Conservation (phyloP, 371 early-diverging fungal genomes). For the Actinomortierella wolfii region DNA sequence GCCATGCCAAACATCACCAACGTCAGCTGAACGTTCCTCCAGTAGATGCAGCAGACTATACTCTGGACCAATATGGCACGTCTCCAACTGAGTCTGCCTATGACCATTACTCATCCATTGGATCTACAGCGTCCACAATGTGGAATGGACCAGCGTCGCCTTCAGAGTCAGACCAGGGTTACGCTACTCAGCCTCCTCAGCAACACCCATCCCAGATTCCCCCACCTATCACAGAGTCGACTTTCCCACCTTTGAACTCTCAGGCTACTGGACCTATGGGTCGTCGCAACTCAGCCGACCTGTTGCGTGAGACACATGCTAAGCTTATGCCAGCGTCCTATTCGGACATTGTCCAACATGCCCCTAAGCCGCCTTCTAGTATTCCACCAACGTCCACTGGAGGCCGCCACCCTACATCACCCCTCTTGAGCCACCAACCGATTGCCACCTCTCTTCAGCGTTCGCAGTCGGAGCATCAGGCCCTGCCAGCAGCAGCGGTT, state of each 20-base stretch:
- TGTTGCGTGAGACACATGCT: neutral
- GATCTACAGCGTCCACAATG: constrained; percentile 22
- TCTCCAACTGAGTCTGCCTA: constrained; percentile 33
- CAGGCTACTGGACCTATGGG: too few species aligned
- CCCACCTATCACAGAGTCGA: constrained; percentile 31
- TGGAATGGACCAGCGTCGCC: constrained; percentile 31
- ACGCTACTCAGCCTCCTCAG: constrained; percentile 32
- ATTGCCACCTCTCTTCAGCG: too few species aligned
- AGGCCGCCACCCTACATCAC: neutral
- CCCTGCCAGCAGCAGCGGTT: too few species aligned
- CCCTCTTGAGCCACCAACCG: neutral
- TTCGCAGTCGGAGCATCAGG: too few species aligned
- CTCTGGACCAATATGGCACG: constrained; percentile 34
- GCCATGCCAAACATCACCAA: constrained; percentile 14
- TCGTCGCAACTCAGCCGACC: neutral
- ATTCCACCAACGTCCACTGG: neutral
- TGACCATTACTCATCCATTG: constrained; percentile 41
- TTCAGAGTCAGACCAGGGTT: constrained; percentile 42
- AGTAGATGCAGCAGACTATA: constrained; percentile 2
- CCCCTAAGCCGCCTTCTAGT: neutral
- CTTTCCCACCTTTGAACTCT: constrained; percentile 30
- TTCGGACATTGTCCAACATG: constrained; percentile 3
- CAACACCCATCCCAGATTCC: constrained; percentile 6
- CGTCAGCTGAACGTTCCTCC: constrained; percentile 33
- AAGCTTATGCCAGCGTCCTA: neutral